These are phyloP conservation scores for Beverwykella pulmonaria DNA, from an alignment of 495 filamentous ascomycete genomes.

Conservation along the genomic window DNA sequence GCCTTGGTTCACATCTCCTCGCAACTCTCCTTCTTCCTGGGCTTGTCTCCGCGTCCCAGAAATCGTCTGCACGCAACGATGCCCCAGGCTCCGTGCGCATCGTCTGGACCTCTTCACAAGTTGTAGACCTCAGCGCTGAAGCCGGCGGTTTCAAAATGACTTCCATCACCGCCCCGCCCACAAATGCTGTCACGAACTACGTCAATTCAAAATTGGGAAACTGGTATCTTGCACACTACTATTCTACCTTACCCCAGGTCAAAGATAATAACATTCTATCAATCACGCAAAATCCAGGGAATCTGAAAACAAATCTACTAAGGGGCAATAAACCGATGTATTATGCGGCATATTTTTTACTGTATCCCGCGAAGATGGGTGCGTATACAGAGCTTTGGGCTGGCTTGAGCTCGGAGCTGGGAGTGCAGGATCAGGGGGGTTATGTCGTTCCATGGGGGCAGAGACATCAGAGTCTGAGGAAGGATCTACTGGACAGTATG, in stretches of 20 bases:
- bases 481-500: conserved; percentile 2
- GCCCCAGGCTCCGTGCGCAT: conserved; percentile 45
- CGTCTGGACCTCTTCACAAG: conserved; percentile 47
- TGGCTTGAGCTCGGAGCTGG: conserved; percentile 50
- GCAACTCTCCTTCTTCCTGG: conserved; percentile 52
- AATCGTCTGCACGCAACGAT: background rate
- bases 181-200: conserved; percentile 10
- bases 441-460: conserved; percentile 34
- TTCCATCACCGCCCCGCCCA: background rate
- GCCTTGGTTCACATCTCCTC: conserved; percentile 54
- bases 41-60: conserved; percentile 45
- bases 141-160: conserved; percentile 18
- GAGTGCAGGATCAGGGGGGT: conserved; percentile 30
- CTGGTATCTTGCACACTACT: conserved; percentile 30
- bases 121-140: conserved; percentile 33
- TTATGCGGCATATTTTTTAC: background rate
- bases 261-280: conserved; percentile 3
- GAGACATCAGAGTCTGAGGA: background rate
- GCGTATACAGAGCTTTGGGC: conserved; percentile 54
- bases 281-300: conserved; percentile 25
- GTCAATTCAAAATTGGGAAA: conserved; percentile 31
- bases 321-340: background rate
- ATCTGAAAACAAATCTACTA: conserved; percentile 11
- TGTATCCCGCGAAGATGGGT: conserved; percentile 41
- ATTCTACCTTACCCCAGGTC: conserved; percentile 2